phyloP scores from a whole-genome alignment of 2,329 filamentous ascomycete genomes.

The Xylariaceae sp. region DNA sequence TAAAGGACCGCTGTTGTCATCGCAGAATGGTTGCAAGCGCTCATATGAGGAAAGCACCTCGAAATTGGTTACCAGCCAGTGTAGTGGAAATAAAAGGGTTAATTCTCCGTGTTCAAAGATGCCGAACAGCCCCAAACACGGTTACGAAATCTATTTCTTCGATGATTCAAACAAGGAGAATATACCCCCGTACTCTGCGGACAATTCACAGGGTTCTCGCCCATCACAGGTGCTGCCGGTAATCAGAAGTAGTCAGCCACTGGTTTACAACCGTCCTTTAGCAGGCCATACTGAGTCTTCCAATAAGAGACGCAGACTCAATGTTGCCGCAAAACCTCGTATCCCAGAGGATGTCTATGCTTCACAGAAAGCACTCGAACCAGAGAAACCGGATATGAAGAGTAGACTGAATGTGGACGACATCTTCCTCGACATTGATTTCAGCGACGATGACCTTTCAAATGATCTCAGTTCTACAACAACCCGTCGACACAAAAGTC shows the following conservation, averaged over 20 bases:
- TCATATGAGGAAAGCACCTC: background rate
- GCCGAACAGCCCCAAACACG: too few species aligned
- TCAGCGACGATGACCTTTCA: slow-evolving; percentile 9
- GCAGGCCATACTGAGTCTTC: slow-evolving; percentile 1
- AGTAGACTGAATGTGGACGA: background rate
- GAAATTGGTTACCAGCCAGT: too few species aligned
- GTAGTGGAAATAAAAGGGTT: too few species aligned
- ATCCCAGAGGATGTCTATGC: background rate
- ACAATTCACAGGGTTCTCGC: background rate
- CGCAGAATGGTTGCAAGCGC: background rate
- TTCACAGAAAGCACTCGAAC: too few species aligned
- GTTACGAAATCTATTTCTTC: too few species aligned
- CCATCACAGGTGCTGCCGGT: background rate
- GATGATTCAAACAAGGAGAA: slow-evolving; percentile 16
- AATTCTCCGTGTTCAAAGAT: too few species aligned
- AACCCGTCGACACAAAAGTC: background rate
- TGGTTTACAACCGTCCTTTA: background rate
- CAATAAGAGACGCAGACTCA: slow-evolving; percentile 13
- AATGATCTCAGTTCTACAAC: slow-evolving; percentile 8
- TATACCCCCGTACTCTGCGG: background rate
- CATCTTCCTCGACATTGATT: slow-evolving; percentile 10
- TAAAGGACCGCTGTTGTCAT: background rate
- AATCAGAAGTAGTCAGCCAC: background rate
- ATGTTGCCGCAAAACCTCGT: background rate
- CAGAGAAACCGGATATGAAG: background rate